Conservation (phyloP, 306 rosid species). For the Hippophae gyantsensis region DNA sequence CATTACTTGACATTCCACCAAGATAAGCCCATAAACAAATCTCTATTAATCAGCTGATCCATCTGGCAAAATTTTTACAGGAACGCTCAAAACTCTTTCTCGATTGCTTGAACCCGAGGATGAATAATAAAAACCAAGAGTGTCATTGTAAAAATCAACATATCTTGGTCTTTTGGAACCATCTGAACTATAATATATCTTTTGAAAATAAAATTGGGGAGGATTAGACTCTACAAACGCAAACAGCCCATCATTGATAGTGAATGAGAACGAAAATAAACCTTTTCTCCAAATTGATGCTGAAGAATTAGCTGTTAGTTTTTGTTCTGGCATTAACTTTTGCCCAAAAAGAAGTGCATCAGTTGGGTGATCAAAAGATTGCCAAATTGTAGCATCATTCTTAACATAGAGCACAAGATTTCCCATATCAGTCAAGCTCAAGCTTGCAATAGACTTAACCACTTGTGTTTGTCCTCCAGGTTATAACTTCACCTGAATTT, state of each 20-base stretch:
- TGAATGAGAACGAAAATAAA: not conserved
- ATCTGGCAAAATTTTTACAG: not conserved
- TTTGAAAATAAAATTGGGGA: not conserved
- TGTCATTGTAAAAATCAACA: not conserved
- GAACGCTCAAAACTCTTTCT: not conserved
- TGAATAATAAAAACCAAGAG: no score
- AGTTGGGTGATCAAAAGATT: slow-evolving; percentile 2
- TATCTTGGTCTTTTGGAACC: not conserved
- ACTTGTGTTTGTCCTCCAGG: not conserved
- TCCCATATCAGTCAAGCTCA: not conserved
- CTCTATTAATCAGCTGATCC: not conserved
- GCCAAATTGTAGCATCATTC: not conserved
- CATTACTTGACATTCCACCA: not conserved
- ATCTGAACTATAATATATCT: not conserved
- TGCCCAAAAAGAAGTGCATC: not conserved
- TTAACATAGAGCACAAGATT: not conserved
- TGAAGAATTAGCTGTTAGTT: not conserved
- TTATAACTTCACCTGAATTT: not conserved
- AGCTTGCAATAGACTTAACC: not conserved
- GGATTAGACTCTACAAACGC: not conserved
- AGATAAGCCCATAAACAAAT: not conserved
- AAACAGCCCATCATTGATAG: not conserved
- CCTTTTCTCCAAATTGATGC: not conserved
- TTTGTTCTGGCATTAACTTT: not conserved
- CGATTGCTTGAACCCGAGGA: not conserved